Evolutionary conservation across 768 basidiomycete species (phyloP).

Genomic region (Kwoniella pini): DNA sequence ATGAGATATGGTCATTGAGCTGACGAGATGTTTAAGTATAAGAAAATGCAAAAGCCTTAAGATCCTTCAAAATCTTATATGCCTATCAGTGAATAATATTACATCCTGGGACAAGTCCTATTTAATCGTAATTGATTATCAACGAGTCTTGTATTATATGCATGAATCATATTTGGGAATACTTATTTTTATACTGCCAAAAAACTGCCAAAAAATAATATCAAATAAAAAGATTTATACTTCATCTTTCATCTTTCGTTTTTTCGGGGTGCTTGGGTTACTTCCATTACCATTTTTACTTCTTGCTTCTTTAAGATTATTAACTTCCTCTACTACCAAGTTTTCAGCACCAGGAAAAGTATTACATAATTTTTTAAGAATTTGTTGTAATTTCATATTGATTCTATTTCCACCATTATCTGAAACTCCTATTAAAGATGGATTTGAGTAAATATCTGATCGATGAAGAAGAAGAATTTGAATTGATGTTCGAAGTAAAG

Average conservation of each 20-base stretch:
- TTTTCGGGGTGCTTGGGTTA: slow-evolving; percentile 15
- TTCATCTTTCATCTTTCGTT: slow-evolving; percentile 17
- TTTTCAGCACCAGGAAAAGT: slow-evolving; percentile 17
- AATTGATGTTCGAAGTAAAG: slow-evolving; percentile 1
- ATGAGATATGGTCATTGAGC: not conserved
- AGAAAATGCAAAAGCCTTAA: slow-evolving; percentile 11
- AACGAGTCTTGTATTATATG: no score
- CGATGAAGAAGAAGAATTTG: not conserved
- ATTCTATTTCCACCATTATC: slow-evolving; percentile 35
- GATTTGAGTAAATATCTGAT: slow-evolving; percentile 17
- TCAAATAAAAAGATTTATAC: not conserved
- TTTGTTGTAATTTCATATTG: slow-evolving; percentile 32
- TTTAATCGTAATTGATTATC: no score
- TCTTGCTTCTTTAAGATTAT: slow-evolving; percentile 3
- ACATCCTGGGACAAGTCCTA: no score
- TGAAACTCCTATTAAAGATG: slow-evolving; percentile 13
- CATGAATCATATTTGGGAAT: no score
- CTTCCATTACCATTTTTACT: not conserved
- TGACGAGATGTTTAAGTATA: slow-evolving; percentile 14
- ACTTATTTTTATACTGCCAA: no score
- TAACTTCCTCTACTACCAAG: slow-evolving; percentile 25
- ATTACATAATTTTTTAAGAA: slow-evolving; percentile 19
- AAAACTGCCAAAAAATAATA: no score
- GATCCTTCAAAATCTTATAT: no score
- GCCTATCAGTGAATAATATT: no score